Base-by-base conservation (phyloP, 1,139 yeast species). In the Entelexis sorbosivorans region DNA sequence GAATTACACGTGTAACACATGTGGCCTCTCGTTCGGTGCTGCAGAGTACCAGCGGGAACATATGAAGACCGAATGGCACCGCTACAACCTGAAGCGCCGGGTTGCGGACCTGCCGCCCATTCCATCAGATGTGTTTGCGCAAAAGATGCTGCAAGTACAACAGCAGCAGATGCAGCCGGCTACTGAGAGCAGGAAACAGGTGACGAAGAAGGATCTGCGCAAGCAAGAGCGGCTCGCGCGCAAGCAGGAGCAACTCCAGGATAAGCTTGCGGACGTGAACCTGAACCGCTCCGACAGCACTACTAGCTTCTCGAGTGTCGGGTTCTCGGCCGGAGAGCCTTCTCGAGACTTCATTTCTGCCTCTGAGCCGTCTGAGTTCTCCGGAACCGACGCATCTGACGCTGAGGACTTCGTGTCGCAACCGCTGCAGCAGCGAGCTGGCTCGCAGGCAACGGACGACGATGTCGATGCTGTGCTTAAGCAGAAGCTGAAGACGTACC, bases 31-130 rank as follows among this genome's bases (percentile, higher is more conserved):
- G 54, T 91, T 91, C 63, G 78, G 81, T 17, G 73, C 81, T 17
- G 82, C 95, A 6, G 88, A 82, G 52, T 74, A 79, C 57, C 98
- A 91, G 69, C 74, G 97, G 60, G 73, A 75, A 52, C 98, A 91
- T 63, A 91, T 91, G 97, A 87, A 86, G 65, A 81, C 95, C 1
- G 96, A 89, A 56, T 89, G 96, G 96, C 96, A 88, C 63, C 75
- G 95, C 58, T 91, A 86, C 66, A 89, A 91, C 64, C 74, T 91
- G 64, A 91, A 91, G 68, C 76, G 98, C 67, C 75, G 95, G 62
- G 95, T 91, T 38, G 96, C 96, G 2, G 77, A 78, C 46, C 70
- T 91, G 58, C 82, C 89, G 1, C 81, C 95, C 3, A 82, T 91
- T 47, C 71, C 81, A 20, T 82, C 95, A 1, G 88, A 85, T 53